Evolutionary conservation across 805 yeast species (phyloP).

Genomic region (Barnettozyma salicaria): DNA sequence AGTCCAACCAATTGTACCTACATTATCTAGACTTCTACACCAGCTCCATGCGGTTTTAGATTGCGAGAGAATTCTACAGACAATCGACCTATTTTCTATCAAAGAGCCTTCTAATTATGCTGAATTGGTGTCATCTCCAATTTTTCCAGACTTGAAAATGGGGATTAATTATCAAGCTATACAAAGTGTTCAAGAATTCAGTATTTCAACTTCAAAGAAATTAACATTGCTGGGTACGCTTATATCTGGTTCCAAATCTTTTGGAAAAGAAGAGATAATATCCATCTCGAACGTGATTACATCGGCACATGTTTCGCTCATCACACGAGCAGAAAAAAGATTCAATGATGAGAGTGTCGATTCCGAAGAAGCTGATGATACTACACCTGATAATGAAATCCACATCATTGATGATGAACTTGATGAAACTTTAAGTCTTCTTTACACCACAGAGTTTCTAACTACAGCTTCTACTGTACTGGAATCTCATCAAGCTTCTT

Average conservation of each 20-base stretch:
- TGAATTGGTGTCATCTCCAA: conserved; percentile 5
- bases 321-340: conserved; percentile 7
- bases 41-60: conserved; percentile 1
- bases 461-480: conserved; percentile 18
- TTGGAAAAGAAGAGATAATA: conserved; percentile 4
- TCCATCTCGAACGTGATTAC: conserved; percentile 7
- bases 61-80: background rate
- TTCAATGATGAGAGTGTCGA: conserved; percentile 5
- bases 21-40: conserved; percentile 1
- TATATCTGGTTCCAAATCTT: background rate
- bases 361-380: background rate
- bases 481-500: conserved; percentile 21
- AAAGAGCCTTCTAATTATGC: conserved; percentile 1
- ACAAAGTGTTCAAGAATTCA: background rate
- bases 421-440: conserved; percentile 10
- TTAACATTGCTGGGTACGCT: conserved; percentile 6
- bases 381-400: background rate
- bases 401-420: conserved; percentile 12
- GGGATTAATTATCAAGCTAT: conserved; percentile 1
- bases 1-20: conserved; percentile 3
- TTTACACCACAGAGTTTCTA: conserved; percentile 25
- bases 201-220: conserved; percentile 3
- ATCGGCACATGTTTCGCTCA: conserved; percentile 8
- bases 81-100: conserved; percentile 5
- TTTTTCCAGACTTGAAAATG: conserved; percentile 7